Conservation (phyloP, 495 filamentous ascomycete genomes). For the Extremus antarcticus region DNA sequence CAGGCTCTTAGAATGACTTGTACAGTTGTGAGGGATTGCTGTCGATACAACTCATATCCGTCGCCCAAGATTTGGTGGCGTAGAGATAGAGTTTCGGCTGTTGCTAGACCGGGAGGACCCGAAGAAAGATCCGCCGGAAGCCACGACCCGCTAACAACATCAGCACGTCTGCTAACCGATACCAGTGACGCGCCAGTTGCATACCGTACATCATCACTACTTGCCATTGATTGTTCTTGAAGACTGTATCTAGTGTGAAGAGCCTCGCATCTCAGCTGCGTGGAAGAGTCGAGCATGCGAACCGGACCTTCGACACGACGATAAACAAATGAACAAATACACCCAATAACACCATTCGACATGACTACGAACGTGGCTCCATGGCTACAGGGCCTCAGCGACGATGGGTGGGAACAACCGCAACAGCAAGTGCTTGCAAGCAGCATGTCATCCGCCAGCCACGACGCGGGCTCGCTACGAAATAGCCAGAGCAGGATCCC, state of each 20-base stretch:
- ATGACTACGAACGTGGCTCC: constrained; percentile 11
- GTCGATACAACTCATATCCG: no score
- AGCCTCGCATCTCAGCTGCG: no score
- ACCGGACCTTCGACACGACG: background rate
- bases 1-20: no score
- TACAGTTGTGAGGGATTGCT: no score
- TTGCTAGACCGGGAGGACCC: background rate
- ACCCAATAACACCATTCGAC: background rate
- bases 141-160: no score
- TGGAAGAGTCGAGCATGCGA: background rate
- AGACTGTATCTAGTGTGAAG: no score
- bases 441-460: constrained; percentile 15
- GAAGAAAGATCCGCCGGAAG: no score
- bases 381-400: constrained; percentile 17
- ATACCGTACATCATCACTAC: background rate
- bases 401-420: constrained; percentile 13
- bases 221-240: background rate
- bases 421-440: background rate
- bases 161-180: no score
- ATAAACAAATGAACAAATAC: background rate
- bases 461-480: constrained; percentile 8
- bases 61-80: no score
- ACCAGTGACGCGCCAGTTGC: background rate
- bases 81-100: background rate
- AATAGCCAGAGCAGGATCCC: constrained; percentile 6